Base-by-base conservation (phyloP, 1,284 basidiomycete species). In the Ustilago crameri region DNA sequence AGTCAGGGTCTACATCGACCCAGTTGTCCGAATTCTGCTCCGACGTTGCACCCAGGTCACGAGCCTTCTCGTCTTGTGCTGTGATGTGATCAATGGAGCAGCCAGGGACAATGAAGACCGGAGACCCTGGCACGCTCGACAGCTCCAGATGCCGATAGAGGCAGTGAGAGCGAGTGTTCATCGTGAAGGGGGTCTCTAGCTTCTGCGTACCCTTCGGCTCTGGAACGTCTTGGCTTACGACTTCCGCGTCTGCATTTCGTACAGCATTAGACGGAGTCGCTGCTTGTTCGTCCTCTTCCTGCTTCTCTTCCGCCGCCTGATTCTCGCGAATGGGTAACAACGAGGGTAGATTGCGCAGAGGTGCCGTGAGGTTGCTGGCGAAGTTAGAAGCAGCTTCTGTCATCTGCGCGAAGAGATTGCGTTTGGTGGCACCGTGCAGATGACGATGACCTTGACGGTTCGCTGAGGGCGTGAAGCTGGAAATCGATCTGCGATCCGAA, bases 21-120 rank as follows among this genome's bases (percentile, higher is more conserved):
- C 63, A 67, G 45, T 64, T 45, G 26, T 65, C 62, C 22, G 63
- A 45, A 14, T 56, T 23, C 24, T 54, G 45, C 17, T 65, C 57
- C 12, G 56, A 42, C 3, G 63, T 56, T 7, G 47, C 42, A 20
- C 72, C 69, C 9, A 71, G 22, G 20, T 71, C 72, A 3, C 24
- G 37, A 5, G 72, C 72, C 18, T 44, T 50, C 40, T 75, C 72
- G 9, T 46, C 35, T 5, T 27, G 35, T 3, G 62, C 57, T n/a
- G 50, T 45, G n/a, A 63, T 59, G 44, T 68, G 52, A 30, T 58
- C 56, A 51, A 75, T 67, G 5, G 72, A 71, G 57, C 72, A 75
- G 26, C 65, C 60, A 2, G 72, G 72, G 17, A 72, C 72, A 14
- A 75, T 53, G 24, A 75, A 75, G 22, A 60, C 61, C 3, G 72